Percentiles rank a stretch among this genome's conserved stretches.
These are phyloP conservation scores for Tylopilus rubrobrunneus DNA, from an alignment of 768 basidiomycete species.

Conservation along the genomic window DNA sequence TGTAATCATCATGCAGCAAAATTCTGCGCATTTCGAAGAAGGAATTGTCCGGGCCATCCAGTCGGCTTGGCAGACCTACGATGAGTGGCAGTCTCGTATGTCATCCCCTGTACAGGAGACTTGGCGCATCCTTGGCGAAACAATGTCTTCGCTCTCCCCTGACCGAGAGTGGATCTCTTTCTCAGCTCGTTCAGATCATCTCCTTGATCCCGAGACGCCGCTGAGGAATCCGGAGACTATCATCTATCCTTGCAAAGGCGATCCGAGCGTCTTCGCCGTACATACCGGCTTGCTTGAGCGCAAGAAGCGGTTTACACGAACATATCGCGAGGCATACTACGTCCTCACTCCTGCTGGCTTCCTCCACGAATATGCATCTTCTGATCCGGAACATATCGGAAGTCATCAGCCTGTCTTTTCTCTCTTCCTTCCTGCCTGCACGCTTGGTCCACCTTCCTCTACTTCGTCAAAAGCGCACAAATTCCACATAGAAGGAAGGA, in stretches of 20 bases:
- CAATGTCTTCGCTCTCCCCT: slow-evolving; percentile 77
- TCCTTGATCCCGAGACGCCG: slow-evolving; percentile 96
- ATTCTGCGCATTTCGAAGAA: slow-evolving; percentile 94
- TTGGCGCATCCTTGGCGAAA: slow-evolving; percentile 63
- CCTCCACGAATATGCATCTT: slow-evolving; percentile 84
- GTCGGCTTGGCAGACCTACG: slow-evolving; percentile 95
- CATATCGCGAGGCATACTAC: slow-evolving; percentile 83
- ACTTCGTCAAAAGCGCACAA: slow-evolving; percentile 75
- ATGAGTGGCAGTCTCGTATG: slow-evolving; percentile 90
- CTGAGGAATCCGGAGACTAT: slow-evolving; percentile 75
- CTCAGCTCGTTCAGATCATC: slow-evolving; percentile 87
- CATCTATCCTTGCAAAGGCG: slow-evolving; percentile 86
- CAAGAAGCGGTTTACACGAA: slow-evolving; percentile 90
- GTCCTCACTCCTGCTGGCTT: slow-evolving; percentile 95
- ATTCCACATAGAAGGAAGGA: slow-evolving; percentile 94
- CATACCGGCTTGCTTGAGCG: slow-evolving; percentile 90
- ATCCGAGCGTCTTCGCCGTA: slow-evolving; percentile 78
- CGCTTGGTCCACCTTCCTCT: slow-evolving; percentile 85
- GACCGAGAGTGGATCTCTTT: slow-evolving; percentile 97
- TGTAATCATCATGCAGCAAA: slow-evolving; percentile 97
- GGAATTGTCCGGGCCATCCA: slow-evolving; percentile 94
- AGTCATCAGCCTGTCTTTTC: slow-evolving; percentile 68
- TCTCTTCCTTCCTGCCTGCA: slow-evolving; percentile 92
- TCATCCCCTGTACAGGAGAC: slow-evolving; percentile 67
- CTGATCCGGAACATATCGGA: slow-evolving; percentile 56